Conservation (phyloP, 495 filamentous ascomycete species). For the Jackrogersella multiformis region DNA sequence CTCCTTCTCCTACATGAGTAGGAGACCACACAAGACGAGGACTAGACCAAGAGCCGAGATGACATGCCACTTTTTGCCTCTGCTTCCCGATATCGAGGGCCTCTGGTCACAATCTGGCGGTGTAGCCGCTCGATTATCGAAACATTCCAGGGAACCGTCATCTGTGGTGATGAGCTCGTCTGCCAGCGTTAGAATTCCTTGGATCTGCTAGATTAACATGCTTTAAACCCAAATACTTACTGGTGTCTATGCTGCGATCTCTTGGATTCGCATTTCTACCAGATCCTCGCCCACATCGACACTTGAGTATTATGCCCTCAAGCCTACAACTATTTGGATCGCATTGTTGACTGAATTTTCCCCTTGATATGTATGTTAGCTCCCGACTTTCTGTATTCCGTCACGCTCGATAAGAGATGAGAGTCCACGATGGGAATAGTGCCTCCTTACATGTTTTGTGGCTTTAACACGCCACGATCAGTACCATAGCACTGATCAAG, state of each 20-base stretch:
- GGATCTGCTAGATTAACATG: background rate
- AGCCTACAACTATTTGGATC: background rate
- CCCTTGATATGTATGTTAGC: background rate
- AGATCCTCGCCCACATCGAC: background rate
- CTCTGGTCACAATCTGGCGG: background rate
- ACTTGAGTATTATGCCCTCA: background rate
- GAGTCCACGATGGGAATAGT: background rate
- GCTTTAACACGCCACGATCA: background rate
- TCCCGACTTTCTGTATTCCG: background rate
- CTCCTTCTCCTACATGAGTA: too few relatives aligned
- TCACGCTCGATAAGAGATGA: background rate
- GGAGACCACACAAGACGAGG: too few relatives aligned
- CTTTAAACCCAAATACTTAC: background rate
- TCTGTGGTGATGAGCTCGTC: slow-evolving; percentile 6
- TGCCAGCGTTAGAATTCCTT: background rate
- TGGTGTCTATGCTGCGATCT: background rate
- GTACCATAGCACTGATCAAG: slow-evolving; percentile 10
- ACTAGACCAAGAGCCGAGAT: too few relatives aligned
- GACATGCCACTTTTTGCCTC: too few relatives aligned
- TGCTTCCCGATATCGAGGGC: background rate
- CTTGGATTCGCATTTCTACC: background rate
- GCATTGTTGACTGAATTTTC: background rate
- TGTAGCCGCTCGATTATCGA: background rate
- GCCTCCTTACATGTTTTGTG: background rate
- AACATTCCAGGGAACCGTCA: slow-evolving; percentile 7